phyloP scores from a whole-genome alignment of 345 rosid genomes.

The Syzygium aqueum region DNA sequence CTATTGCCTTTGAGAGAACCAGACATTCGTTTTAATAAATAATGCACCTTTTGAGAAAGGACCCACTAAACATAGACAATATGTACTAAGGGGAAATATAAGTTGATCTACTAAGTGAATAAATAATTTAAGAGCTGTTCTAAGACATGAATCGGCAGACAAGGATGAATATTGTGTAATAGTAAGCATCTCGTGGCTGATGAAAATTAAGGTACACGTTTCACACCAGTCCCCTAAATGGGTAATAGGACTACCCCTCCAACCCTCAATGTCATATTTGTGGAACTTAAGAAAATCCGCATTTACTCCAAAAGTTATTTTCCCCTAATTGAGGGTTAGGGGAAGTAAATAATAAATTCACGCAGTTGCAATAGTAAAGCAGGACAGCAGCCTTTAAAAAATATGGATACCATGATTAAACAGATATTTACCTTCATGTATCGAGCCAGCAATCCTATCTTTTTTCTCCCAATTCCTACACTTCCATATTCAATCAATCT shows the following conservation, averaged over 20 bases:
- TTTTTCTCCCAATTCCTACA: constrained; percentile 53
- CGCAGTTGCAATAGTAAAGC: neutral
- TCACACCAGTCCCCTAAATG: neutral
- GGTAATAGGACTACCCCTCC: neutral
- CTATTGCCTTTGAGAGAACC: neutral
- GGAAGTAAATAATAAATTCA: neutral
- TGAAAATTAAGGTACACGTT: neutral
- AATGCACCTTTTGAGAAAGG: neutral
- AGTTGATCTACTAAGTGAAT: neutral
- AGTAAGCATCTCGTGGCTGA: neutral
- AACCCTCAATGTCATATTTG: neutral
- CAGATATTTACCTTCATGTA: constrained; percentile 74
- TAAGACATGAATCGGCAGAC: neutral
- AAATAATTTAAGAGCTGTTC: neutral
- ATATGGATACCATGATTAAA: neutral
- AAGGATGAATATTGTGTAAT: neutral
- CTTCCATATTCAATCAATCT: constrained; percentile 16
- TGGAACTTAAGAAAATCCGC: neutral
- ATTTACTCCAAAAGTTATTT: neutral
- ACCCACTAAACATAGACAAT: neutral
- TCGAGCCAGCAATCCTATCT: constrained; percentile 70
- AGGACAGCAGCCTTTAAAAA: neutral
- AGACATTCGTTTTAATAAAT: neutral
- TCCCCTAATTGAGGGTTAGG: neutral
- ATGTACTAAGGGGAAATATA: neutral